A percentile compares a stretch with the other conserved stretches of the same genome.
Conservation (phyloP, 192 early-diverging fungal species). For the Globomyces pollinis-pini region DNA sequence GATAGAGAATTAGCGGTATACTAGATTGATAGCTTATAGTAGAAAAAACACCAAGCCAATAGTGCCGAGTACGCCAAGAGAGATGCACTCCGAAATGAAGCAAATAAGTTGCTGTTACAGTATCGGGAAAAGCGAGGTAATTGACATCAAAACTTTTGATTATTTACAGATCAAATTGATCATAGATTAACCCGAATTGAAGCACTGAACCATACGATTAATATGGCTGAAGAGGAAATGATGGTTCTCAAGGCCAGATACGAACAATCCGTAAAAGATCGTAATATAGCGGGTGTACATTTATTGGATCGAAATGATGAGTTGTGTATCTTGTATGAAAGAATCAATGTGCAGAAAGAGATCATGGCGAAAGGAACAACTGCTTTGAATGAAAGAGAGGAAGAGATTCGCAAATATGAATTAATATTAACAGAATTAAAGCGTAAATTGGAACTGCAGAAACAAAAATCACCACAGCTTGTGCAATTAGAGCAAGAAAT, state of each 20-base stretch:
- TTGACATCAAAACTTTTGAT: constrained; percentile 26
- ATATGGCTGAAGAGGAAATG: constrained; percentile 47
- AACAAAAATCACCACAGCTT: constrained; percentile 20
- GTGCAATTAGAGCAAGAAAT: constrained; percentile 2
- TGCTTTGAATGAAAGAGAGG: constrained; percentile 24
- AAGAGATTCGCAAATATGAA: constrained; percentile 37
- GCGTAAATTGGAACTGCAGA: constrained; percentile 34
- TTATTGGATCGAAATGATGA: constrained; percentile 57
- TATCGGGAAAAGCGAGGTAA: constrained; percentile 45
- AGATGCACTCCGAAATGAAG: constrained; percentile 54
- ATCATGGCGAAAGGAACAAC: constrained; percentile 33
- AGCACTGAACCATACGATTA: constrained; percentile 44
- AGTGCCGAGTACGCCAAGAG: constrained; percentile 43
- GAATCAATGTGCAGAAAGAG: constrained; percentile 38
- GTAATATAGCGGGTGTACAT: constrained; percentile 45
- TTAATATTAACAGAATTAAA: constrained; percentile 30
- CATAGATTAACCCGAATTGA: constrained; percentile 52
- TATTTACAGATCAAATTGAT: constrained; percentile 47
- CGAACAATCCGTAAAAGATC: constrained; percentile 40
- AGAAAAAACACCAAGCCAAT: constrained; percentile 49
- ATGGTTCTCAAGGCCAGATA: constrained; percentile 36
- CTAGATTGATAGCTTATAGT: not conserved
- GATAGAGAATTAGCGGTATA: constrained; percentile 47
- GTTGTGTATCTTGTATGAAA: constrained; percentile 52
- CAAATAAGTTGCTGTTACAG: constrained; percentile 45